These are phyloP conservation scores for Diplodia intermedia DNA, from an alignment of 2,329 filamentous ascomycete genomes.

Conservation along the genomic window DNA sequence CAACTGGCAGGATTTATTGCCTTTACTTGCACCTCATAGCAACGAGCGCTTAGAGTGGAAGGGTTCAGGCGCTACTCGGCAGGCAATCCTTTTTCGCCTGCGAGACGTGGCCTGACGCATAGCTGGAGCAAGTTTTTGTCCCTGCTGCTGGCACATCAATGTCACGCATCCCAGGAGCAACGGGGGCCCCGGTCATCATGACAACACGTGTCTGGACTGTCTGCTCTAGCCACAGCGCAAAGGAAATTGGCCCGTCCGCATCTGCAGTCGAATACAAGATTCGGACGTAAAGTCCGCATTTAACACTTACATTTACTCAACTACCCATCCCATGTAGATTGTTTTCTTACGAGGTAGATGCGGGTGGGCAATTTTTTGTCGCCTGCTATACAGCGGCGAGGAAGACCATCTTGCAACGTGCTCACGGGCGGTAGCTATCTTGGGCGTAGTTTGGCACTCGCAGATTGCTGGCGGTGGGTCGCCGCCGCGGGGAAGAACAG, in stretches of 20 bases:
- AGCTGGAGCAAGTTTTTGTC: constrained; percentile 10
- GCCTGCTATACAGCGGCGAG: neutral
- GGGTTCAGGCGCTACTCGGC: neutral
- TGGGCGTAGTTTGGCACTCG: constrained; percentile 7
- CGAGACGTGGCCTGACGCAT: constrained; percentile 9
- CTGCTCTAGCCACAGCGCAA: neutral
- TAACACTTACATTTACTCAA: too few species aligned
- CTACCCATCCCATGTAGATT: too few species aligned
- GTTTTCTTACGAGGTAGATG: too few species aligned
- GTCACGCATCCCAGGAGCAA: neutral
- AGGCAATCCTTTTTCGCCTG: neutral
- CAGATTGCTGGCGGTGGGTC: constrained; percentile 11
- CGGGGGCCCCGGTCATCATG: neutral
- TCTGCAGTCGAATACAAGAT: too few species aligned
- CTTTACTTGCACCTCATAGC: constrained; percentile 6
- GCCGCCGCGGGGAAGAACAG: constrained; percentile 16
- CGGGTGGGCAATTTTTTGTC: too few species aligned
- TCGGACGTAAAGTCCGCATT: too few species aligned
- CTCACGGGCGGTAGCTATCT: constrained; percentile 16
- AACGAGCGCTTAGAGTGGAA: constrained; percentile 9
- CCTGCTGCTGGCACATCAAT: neutral
- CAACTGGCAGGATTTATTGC: neutral
- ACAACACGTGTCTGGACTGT: constrained; percentile 16
- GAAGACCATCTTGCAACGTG: neutral
- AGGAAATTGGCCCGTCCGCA: too few species aligned